A percentile compares a stretch with the other conserved stretches of the same genome.
Conservation (phyloP, 768 basidiomycete species). For the Macrocybe gigantea region DNA sequence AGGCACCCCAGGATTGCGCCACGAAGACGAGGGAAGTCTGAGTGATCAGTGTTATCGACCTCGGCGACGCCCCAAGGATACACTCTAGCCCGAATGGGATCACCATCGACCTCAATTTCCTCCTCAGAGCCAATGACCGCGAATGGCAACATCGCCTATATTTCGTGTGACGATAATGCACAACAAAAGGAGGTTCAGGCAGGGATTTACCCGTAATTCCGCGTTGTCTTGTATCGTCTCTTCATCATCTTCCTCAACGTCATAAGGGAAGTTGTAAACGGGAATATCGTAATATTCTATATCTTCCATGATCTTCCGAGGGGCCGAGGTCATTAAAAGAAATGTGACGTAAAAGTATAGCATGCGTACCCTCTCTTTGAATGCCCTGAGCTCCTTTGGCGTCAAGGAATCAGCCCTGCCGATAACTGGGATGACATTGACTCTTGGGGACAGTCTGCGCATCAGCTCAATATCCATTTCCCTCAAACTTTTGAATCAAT, state of each 20-base stretch:
- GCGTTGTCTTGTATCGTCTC: constrained; percentile 87
- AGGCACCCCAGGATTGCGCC: constrained; percentile 63
- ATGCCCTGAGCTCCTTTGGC: constrained; percentile 69
- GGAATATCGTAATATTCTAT: constrained; percentile 87
- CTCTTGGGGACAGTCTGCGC: constrained; percentile 81
- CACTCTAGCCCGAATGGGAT: constrained; percentile 71
- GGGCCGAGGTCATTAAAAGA: constrained; percentile 10
- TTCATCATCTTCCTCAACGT: constrained; percentile 90
- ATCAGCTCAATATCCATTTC: constrained; percentile 95
- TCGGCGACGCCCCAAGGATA: constrained; percentile 94
- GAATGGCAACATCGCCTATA: constrained; percentile 68
- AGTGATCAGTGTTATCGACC: constrained; percentile 89
- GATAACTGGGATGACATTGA: constrained; percentile 91
- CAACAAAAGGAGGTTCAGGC: neutral
- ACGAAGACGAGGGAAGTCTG: constrained; percentile 76
- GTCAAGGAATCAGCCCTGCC: constrained; percentile 89
- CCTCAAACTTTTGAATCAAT: constrained; percentile 43
- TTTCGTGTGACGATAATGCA: too few relatives aligned
- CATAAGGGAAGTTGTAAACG: constrained; percentile 93
- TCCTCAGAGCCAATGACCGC: constrained; percentile 88
- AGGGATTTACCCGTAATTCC: constrained; percentile 63
- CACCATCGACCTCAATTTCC: constrained; percentile 75
- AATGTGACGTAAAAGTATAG: constrained; percentile 8
- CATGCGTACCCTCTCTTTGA: constrained; percentile 67
- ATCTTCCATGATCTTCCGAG: constrained; percentile 80